Conservation (phyloP, 2,329 filamentous ascomycete genomes). For the Fusarium acutatum region DNA sequence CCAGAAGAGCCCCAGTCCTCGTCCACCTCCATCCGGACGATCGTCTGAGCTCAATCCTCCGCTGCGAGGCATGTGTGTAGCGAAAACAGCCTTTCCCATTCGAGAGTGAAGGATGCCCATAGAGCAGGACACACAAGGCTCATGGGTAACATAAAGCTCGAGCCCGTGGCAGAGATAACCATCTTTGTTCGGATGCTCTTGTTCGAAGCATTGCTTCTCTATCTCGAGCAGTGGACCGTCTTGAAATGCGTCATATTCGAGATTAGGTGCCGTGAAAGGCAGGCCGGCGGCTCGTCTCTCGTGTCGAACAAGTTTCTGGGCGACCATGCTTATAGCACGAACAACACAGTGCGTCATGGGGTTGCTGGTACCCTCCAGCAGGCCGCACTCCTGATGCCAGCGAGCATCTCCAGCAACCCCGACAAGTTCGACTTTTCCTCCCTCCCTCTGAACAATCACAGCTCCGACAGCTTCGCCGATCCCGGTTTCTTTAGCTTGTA, state of each 20-base stretch:
- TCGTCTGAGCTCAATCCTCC: slow-evolving; percentile 86
- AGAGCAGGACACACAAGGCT: slow-evolving; percentile 95
- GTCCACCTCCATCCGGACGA: slow-evolving; percentile 63
- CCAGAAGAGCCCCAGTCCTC: slow-evolving; percentile 75
- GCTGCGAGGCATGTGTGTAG: slow-evolving; percentile 78
- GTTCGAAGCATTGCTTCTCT: slow-evolving; percentile 69
- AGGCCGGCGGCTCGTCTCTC: slow-evolving; percentile 55
- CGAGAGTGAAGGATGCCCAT: slow-evolving; percentile 96
- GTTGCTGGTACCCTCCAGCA: slow-evolving; percentile 65
- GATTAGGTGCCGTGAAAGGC: slow-evolving; percentile 49
- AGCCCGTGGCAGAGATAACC: slow-evolving; percentile 95
- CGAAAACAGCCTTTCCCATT: slow-evolving; percentile 87
- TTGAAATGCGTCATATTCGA: slow-evolving; percentile 71
- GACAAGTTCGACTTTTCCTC: slow-evolving; percentile 65
- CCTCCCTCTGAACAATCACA: slow-evolving; percentile 74
- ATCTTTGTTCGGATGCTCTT: slow-evolving; percentile 73
- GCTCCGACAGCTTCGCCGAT: slow-evolving; percentile 77
- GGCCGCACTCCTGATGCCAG: slow-evolving; percentile 64
- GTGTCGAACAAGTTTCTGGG: slow-evolving; percentile 68
- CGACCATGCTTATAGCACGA: slow-evolving; percentile 84
- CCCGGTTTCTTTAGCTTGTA: slow-evolving; percentile 63
- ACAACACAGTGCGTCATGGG: slow-evolving; percentile 81
- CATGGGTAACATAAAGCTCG: slow-evolving; percentile 93
- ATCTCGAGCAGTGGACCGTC: slow-evolving; percentile 74
- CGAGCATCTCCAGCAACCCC: slow-evolving; percentile 81